phyloP scores from a whole-genome alignment of 352 stramenopile species.

The Plasmopara muralis region DNA sequence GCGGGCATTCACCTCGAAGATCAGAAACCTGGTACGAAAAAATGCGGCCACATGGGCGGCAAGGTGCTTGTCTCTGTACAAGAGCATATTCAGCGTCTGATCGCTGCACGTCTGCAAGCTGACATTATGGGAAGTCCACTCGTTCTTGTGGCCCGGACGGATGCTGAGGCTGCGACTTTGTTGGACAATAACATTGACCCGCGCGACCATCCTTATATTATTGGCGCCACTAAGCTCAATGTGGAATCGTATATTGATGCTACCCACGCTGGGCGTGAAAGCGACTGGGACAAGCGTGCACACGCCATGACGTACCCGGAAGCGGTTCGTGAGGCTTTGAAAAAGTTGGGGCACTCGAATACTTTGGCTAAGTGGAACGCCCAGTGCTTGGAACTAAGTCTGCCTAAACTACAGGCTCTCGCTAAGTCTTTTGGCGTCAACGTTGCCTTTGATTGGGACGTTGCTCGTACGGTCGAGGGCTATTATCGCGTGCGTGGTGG shows the following conservation, averaged over 20 bases:
- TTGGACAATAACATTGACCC: conserved; percentile 97
- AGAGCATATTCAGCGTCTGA: conserved; percentile 96
- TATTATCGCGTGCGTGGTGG: conserved; percentile 95
- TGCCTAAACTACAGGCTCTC: conserved; percentile 72
- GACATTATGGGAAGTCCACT: conserved; percentile 94
- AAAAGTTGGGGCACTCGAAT: conserved; percentile 52
- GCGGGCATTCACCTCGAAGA: conserved; percentile 98
- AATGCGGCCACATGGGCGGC: conserved; percentile 98
- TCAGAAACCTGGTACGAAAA: conserved; percentile 98
- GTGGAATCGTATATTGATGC: conserved; percentile 84
- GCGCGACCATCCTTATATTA: conserved; percentile 96
- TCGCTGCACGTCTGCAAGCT: conserved; percentile 92
- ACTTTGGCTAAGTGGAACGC: conserved; percentile 82
- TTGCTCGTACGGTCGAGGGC: conserved; percentile 92
- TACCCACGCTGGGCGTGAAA: conserved; percentile 49
- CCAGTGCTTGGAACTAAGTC: conserved; percentile 65
- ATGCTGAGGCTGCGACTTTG: conserved; percentile 95
- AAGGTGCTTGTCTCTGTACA: conserved; percentile 97
- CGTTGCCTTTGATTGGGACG: conserved; percentile 94
- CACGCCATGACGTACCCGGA: conserved; percentile 96
- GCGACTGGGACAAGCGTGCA: conserved; percentile 89
- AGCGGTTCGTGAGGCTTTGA: conserved; percentile 79
- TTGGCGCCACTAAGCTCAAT: conserved; percentile 90
- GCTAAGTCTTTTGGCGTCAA: conserved; percentile 71
- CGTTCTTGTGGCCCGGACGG: conserved; percentile 95